A percentile compares a stretch with the other conserved stretches of the same genome.
These are phyloP conservation scores for Cadophora sp. DNA, from an alignment of 2,329 filamentous ascomycete species.

Conservation along the genomic window DNA sequence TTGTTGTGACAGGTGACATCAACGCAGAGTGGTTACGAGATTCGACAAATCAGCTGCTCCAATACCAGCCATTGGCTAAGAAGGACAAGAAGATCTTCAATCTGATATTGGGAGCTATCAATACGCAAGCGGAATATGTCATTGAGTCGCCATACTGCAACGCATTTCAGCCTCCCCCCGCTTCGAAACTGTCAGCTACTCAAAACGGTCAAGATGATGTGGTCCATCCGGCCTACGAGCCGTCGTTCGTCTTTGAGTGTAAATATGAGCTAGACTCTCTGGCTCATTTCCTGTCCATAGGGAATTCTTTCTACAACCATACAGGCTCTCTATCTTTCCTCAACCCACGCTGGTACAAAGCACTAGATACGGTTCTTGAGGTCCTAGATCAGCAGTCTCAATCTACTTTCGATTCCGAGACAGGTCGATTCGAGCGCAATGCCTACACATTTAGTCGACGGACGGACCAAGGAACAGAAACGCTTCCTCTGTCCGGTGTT, in stretches of 20 bases:
- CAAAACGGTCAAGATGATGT: slow-evolving; percentile 82
- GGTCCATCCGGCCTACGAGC: slow-evolving; percentile 89
- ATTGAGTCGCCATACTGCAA: slow-evolving; percentile 97
- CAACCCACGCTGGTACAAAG: slow-evolving; percentile 77
- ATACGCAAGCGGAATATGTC: slow-evolving; percentile 94
- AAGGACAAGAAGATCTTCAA: slow-evolving; percentile 80
- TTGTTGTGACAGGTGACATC: slow-evolving; percentile 93
- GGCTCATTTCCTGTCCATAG: slow-evolving; percentile 85
- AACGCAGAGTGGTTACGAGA: slow-evolving; percentile 92
- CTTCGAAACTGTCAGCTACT: slow-evolving; percentile 74
- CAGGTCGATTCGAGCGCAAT: slow-evolving; percentile 71
- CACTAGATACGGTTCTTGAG: slow-evolving; percentile 74
- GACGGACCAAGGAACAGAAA: slow-evolving; percentile 88
- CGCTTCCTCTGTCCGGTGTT: slow-evolving; percentile 78
- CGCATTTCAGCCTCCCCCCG: slow-evolving; percentile 93
- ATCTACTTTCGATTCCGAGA: slow-evolving; percentile 77
- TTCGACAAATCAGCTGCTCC: slow-evolving; percentile 90
- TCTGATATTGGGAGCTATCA: slow-evolving; percentile 90
- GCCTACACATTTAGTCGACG: slow-evolving; percentile 85
- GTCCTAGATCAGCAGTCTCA: slow-evolving; percentile 81
- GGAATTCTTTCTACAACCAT: slow-evolving; percentile 84
- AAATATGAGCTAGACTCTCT: slow-evolving; percentile 98
- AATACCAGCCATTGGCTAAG: slow-evolving; percentile 85
- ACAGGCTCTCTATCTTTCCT: slow-evolving; percentile 82
- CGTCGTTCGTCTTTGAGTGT: slow-evolving; percentile 89